phyloP scores from a whole-genome alignment of 2,329 filamentous ascomycete species.

The Juglanconis oblonga region DNA sequence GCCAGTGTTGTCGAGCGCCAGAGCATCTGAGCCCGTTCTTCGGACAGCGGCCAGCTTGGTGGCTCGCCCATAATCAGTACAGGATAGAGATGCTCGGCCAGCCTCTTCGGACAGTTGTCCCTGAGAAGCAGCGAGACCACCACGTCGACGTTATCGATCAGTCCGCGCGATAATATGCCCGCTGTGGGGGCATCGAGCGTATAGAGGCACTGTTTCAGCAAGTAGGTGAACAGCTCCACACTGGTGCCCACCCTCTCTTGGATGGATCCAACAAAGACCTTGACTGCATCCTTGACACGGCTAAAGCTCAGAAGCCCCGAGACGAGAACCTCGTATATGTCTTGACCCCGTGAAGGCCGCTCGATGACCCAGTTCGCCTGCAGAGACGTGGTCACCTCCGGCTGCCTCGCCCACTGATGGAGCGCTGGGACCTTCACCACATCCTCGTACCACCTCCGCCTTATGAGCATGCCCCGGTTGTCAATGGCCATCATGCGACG shows the following conservation, averaged over 20 bases:
- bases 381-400: constrained; percentile 21
- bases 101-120: constrained; percentile 14
- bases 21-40: constrained; percentile 6
- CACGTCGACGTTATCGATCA: constrained; percentile 25
- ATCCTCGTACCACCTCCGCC: constrained; percentile 32
- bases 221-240: constrained; percentile 29
- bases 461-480: constrained; percentile 36
- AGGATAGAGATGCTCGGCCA: constrained; percentile 17
- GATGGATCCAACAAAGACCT: constrained; percentile 39
- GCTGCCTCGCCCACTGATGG: constrained; percentile 26
- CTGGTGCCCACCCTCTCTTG: constrained; percentile 32
- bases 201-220: constrained; percentile 41
- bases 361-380: constrained; percentile 37
- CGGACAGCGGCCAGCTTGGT: constrained; percentile 14
- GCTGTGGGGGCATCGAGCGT: constrained; percentile 35
- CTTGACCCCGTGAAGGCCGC: constrained; percentile 35
- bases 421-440: constrained; percentile 27
- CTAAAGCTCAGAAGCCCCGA: constrained; percentile 46
- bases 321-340: constrained; percentile 44
- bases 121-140: constrained; percentile 19
- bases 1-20: constrained; percentile 8
- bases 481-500: constrained; percentile 45
- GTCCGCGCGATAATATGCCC: constrained; percentile 32
- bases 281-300: constrained; percentile 41
- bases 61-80: constrained; percentile 16